Evolutionary conservation across 495 filamentous ascomycete genomes (phyloP).

Genomic region (Tricharina praecox): DNA sequence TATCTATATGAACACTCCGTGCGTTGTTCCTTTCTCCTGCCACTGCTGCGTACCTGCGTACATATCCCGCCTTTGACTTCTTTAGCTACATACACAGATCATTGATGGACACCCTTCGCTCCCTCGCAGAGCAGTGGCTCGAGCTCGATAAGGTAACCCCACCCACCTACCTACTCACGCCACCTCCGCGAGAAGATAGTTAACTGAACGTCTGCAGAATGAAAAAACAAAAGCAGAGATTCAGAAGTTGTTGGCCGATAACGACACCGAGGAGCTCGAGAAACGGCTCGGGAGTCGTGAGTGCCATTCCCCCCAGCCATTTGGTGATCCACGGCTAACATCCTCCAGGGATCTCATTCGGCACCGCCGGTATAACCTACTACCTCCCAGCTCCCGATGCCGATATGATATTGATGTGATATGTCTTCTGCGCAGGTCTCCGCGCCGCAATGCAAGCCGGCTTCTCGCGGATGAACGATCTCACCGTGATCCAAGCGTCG

Average conservation of each 20-base stretch:
- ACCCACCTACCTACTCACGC: background rate
- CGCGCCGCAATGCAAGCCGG: slow-evolving; percentile 54
- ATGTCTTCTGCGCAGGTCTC: slow-evolving; percentile 25
- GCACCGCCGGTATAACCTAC: slow-evolving; percentile 40
- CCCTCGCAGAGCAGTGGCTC: slow-evolving; percentile 37
- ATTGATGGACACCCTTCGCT: background rate
- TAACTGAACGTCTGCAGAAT: slow-evolving; percentile 30
- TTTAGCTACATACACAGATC: no score
- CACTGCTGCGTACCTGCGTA: no score
- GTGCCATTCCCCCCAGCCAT: slow-evolving; percentile 7
- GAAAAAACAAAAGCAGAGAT: slow-evolving; percentile 43
- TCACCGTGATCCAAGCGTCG: slow-evolving; percentile 57
- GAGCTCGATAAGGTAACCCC: slow-evolving; percentile 41
- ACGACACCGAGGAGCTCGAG: slow-evolving; percentile 38
- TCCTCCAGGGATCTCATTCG: slow-evolving; percentile 45
- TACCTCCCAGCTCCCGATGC: background rate
- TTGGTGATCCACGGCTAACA: slow-evolving; percentile 4
- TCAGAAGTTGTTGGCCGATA: slow-evolving; percentile 33
- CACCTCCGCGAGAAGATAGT: no score
- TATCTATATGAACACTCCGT: no score
- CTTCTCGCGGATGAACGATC: slow-evolving; percentile 50
- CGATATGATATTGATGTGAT: background rate
- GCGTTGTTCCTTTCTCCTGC: no score
- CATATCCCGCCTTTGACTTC: no score
- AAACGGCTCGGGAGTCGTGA: slow-evolving; percentile 39